A percentile compares a stretch with the other conserved stretches of the same genome.
These are phyloP conservation scores for Daldinia childiae DNA, from an alignment of 495 filamentous ascomycete genomes.

Conservation along the genomic window DNA sequence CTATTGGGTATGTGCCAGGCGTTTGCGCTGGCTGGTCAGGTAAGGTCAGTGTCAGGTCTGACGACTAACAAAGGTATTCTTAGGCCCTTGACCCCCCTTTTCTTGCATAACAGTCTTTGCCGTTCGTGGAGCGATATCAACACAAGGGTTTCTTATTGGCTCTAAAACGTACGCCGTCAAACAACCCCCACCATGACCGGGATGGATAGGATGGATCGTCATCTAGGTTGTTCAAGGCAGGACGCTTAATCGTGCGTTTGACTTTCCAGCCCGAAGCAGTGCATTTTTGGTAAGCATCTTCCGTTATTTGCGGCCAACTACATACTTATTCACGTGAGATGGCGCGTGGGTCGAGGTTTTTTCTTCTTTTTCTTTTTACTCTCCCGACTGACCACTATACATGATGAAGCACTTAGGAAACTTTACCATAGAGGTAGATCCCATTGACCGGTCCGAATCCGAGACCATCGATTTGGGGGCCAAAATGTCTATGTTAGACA, in stretches of 20 bases:
- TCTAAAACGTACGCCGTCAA: slow-evolving; percentile 27
- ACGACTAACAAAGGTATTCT: slow-evolving; percentile 16
- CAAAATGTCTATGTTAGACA: slow-evolving; percentile 13
- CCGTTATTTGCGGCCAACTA: background rate
- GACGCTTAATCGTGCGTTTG: slow-evolving; percentile 20
- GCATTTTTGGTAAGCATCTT: background rate
- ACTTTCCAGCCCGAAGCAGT: slow-evolving; percentile 2
- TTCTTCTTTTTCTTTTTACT: too few species aligned
- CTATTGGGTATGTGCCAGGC: slow-evolving; percentile 1
- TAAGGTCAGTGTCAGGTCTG: slow-evolving; percentile 19
- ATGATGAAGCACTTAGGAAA: background rate
- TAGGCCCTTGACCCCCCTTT: slow-evolving; percentile 39
- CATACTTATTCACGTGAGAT: background rate
- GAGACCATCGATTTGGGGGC: slow-evolving; percentile 6
- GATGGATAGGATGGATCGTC: slow-evolving; percentile 21
- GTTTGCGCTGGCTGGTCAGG: slow-evolving; percentile 16
- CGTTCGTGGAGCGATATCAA: slow-evolving; percentile 27
- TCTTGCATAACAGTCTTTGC: slow-evolving; percentile 36
- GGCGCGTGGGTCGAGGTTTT: slow-evolving; percentile 1
- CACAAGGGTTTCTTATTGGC: slow-evolving; percentile 23
- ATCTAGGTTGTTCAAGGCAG: slow-evolving; percentile 21
- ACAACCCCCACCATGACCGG: slow-evolving; percentile 35
- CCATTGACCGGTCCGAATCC: background rate
- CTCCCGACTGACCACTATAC: background rate
- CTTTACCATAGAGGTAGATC: background rate